phyloP scores from a whole-genome alignment of 306 rosid genomes.

The Malus domestica region ASM211411v1 NC_041805.1:17873001-17873500 shows the following conservation, averaged over 20 bases:
- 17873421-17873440: conserved; percentile 55
- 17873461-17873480: neutral
- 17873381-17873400: conserved; percentile 34
- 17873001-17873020: neutral
- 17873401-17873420: conserved; percentile 48
- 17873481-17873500: neutral
- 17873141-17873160: conserved; percentile 57
- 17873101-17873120: conserved; percentile 51
- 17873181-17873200: conserved; percentile 58
- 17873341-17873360: conserved; percentile 18
- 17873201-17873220: conserved; percentile 53
- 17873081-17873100: conserved; percentile 49
- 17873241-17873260: conserved; percentile 10
- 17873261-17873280: conserved; percentile 28
- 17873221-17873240: conserved; percentile 14
- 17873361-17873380: conserved; percentile 18
- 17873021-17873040: neutral
- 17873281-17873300: conserved; percentile 47
- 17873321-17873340: conserved; percentile 41
- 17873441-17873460: conserved; percentile 4
- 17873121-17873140: conserved; percentile 54
- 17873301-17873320: conserved; percentile 36
- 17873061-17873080: conserved; percentile 22
- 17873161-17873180: conserved; percentile 45
- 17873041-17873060: neutral